Conservation (phyloP, 371 early-diverging fungal species). For the Zychaea mexicana region DNA sequence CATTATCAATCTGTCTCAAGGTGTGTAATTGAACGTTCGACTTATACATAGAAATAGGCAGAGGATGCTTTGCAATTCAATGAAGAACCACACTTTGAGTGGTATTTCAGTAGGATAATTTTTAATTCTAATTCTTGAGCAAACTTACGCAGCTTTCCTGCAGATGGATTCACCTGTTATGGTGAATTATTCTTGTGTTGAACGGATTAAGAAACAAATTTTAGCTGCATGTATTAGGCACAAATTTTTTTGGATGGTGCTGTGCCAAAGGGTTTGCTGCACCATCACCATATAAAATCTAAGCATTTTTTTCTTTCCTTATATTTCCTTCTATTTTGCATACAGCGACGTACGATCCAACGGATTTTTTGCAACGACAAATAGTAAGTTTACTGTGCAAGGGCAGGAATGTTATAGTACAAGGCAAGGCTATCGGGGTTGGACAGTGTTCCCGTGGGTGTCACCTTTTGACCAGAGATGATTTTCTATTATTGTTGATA, state of each 20-base stretch:
- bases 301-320: neutral
- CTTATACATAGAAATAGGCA: too few species aligned
- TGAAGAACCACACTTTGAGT: too few species aligned
- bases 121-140: too few species aligned
- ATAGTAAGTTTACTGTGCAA: conserved; percentile 29
- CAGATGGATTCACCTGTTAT: too few species aligned
- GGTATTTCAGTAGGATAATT: too few species aligned
- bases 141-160: too few species aligned
- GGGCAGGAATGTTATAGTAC: conserved; percentile 71
- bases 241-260: conserved; percentile 1
- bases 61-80: too few species aligned
- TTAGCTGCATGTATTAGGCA: neutral
- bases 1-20: too few species aligned
- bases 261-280: neutral
- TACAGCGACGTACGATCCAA: too few species aligned
- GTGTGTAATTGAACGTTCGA: too few species aligned
- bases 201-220: neutral
- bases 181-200: too few species aligned
- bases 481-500: conserved; percentile 55
- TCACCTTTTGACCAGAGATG: conserved; percentile 76
- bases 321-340: neutral
- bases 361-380: too few species aligned
- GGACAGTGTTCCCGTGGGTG: conserved; percentile 74
- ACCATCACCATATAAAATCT: neutral
- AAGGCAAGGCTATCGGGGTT: conserved; percentile 87